Evolutionary conservation across 1,139 yeast species (phyloP).

Genomic region (Kluyveromyces sp.): DNA sequence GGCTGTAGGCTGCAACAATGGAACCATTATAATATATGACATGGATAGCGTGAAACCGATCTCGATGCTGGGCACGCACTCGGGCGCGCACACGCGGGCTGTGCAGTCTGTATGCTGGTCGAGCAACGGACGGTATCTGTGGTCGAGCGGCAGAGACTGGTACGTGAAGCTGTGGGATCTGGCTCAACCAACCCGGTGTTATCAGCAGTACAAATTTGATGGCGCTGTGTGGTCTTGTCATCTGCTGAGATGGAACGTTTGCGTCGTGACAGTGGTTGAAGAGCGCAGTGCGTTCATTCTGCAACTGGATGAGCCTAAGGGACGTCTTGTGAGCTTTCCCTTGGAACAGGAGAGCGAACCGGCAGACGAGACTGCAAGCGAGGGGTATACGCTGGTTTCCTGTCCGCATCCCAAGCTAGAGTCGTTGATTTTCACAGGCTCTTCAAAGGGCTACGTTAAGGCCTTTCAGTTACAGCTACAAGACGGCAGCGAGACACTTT

Average conservation of each 20-base stretch:
- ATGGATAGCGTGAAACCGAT: conserved; percentile 47
- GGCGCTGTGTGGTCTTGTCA: conserved; percentile 38
- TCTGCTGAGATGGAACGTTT: conserved; percentile 17
- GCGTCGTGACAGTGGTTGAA: conserved; percentile 32
- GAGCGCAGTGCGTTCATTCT: conserved; percentile 42
- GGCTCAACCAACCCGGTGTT: conserved; percentile 46
- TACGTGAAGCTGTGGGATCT: conserved; percentile 77
- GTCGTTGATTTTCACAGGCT: conserved; percentile 62
- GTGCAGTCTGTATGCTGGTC: conserved; percentile 81
- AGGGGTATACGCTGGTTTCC: conserved; percentile 30
- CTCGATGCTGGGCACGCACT: conserved; percentile 36
- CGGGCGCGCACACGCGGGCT: conserved; percentile 63
- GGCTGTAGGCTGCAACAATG: conserved; percentile 80
- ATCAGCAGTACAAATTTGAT: conserved; percentile 62
- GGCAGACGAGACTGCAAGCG: conserved; percentile 35
- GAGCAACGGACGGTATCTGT: conserved; percentile 57
- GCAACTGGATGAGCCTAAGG: conserved; percentile 43
- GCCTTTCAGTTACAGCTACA: conserved; percentile 33
- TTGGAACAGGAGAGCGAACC: neutral
- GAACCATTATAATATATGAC: conserved; percentile 73
- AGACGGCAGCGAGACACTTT: conserved; percentile 5
- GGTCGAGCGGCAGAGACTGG: conserved; percentile 85
- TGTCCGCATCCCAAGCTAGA: conserved; percentile 29
- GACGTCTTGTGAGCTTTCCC: neutral
- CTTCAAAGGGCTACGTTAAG: conserved; percentile 72